phyloP scores from a whole-genome alignment of 345 rosid species.

The Stellera chamaejasme region DNA sequence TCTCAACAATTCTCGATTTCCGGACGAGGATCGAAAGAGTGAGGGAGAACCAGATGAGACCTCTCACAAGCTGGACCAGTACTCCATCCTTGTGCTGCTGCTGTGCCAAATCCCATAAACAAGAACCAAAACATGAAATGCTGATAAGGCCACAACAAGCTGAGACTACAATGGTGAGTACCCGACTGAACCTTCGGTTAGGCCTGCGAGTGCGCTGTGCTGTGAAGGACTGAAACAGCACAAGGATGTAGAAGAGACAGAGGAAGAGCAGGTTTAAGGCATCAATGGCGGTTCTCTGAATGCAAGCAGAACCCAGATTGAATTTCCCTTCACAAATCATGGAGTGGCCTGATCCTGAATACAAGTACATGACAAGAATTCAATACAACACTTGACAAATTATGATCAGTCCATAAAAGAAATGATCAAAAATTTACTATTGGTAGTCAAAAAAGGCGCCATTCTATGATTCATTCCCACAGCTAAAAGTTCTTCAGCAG shows the following conservation, averaged over 20 bases:
- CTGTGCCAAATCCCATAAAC: slow-evolving; percentile 28
- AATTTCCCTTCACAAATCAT: slow-evolving; percentile 46
- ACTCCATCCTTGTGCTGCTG: background rate
- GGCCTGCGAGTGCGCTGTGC: slow-evolving; percentile 6
- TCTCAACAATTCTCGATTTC: slow-evolving; percentile 31
- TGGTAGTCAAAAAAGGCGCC: too few relatives aligned
- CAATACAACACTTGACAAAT: too few relatives aligned
- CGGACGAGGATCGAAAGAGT: slow-evolving; percentile 51
- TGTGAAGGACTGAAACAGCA: slow-evolving; percentile 25
- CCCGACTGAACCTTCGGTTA: slow-evolving; percentile 31
- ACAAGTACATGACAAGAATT: too few relatives aligned
- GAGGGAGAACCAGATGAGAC: slow-evolving; percentile 50
- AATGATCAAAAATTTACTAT: too few relatives aligned
- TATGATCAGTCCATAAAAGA: too few relatives aligned
- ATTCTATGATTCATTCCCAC: too few relatives aligned
- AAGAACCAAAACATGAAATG: slow-evolving; percentile 24
- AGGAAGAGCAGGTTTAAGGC: slow-evolving; percentile 45
- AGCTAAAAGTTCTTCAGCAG: too few relatives aligned
- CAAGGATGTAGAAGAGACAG: slow-evolving; percentile 39
- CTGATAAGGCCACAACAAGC: slow-evolving; percentile 36
- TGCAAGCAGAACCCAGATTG: slow-evolving; percentile 38
- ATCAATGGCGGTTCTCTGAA: slow-evolving; percentile 48
- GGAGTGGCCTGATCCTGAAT: slow-evolving; percentile 30
- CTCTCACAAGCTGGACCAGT: slow-evolving; percentile 31
- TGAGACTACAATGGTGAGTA: slow-evolving; percentile 26